Conservation (phyloP, 176 grass and related monocot genomes). For the Eragrostis nindensis region DNA sequence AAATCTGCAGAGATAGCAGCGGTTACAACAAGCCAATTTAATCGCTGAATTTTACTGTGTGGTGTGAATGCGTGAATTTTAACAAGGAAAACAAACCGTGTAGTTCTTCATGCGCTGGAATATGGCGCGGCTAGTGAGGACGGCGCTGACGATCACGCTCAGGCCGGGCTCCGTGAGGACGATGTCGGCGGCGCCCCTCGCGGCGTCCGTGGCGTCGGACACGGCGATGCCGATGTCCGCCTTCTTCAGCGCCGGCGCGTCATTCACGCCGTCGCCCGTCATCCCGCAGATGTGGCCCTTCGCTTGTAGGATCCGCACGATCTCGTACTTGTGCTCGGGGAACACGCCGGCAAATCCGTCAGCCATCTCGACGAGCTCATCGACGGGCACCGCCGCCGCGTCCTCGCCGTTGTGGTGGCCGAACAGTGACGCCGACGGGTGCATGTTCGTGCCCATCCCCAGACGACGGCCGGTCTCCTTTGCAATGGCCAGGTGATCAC, state of each 20-base stretch:
- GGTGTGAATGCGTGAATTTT: no score
- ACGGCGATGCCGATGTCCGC: constrained; percentile 86
- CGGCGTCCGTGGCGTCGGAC: constrained; percentile 80
- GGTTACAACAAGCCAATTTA: background rate
- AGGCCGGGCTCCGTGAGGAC: constrained; percentile 88
- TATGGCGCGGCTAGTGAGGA: constrained; percentile 78
- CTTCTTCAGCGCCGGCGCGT: constrained; percentile 80
- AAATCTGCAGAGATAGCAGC: constrained; percentile 65
- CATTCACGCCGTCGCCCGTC: constrained; percentile 84
- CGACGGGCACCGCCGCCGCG: constrained; percentile 50
- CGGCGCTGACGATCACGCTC: constrained; percentile 76
- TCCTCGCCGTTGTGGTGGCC: constrained; percentile 44
- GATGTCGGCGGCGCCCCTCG: constrained; percentile 79
- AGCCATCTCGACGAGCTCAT: constrained; percentile 77
- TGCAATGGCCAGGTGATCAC: constrained; percentile 91
- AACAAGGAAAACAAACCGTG: constrained; percentile 48
- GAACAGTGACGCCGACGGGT: constrained; percentile 82
- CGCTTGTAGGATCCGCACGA: constrained; percentile 75
- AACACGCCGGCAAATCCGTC: constrained; percentile 93
- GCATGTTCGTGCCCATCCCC: constrained; percentile 90
- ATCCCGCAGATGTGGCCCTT: constrained; percentile 69
- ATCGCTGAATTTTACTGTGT: background rate
- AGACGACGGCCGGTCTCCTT: constrained; percentile 90
- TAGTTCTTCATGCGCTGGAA: constrained; percentile 97
- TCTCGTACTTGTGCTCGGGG: constrained; percentile 93